Evolutionary conservation across 2,329 filamentous ascomycete species (phyloP).

Genomic region (Trichoderma afroharzianum): DNA sequence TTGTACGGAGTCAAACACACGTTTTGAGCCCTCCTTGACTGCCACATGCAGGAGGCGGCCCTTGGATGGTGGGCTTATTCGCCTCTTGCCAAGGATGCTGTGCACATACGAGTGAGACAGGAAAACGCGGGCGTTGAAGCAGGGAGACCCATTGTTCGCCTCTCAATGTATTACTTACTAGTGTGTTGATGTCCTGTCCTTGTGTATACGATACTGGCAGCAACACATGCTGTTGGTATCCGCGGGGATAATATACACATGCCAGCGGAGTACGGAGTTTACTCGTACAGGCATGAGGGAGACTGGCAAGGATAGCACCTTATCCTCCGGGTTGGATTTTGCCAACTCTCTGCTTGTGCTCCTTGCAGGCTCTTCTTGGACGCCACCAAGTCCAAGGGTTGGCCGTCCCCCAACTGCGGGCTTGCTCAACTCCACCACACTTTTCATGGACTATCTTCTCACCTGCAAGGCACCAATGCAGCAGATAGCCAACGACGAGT

Average conservation of each 20-base stretch:
- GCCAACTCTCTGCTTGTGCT: background rate
- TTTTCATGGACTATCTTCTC: background rate
- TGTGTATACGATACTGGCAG: background rate
- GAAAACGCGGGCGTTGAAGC: background rate
- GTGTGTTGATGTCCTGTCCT: background rate
- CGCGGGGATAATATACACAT: background rate
- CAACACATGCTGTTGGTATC: background rate
- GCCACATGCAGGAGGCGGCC: conserved; percentile 1
- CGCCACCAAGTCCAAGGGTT: background rate
- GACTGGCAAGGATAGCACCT: background rate
- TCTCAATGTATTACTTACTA: background rate
- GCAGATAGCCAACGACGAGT: background rate
- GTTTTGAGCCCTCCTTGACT: background rate
- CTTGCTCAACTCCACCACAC: conserved; percentile 10
- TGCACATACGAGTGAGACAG: background rate
- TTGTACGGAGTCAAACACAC: background rate
- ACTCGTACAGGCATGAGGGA: background rate
- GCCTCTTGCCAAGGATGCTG: background rate
- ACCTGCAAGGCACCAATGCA: background rate
- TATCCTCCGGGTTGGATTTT: background rate
- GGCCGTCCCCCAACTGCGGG: background rate
- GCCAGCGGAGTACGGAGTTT: background rate
- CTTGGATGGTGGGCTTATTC: background rate
- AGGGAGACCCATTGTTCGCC: background rate
- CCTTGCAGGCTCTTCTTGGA: background rate